A percentile compares a stretch with the other conserved stretches of the same genome.
Conservation (phyloP, 73 alveolate genomes). For the Tetrahymena elliotti region DNA sequence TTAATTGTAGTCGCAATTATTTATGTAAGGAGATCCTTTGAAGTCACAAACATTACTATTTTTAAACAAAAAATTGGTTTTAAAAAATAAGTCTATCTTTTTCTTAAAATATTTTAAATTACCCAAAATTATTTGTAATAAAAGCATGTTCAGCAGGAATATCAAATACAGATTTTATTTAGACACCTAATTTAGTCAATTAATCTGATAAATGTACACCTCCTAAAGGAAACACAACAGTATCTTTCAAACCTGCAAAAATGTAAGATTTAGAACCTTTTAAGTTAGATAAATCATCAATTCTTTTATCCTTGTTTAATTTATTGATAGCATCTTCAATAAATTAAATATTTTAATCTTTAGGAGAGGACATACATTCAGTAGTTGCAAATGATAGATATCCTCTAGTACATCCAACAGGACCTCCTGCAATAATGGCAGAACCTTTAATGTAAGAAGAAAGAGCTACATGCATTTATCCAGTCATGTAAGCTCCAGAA, state of each 20-base stretch:
- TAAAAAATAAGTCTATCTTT: background rate
- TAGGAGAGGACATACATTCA: conserved; percentile 10
- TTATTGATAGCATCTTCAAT: background rate
- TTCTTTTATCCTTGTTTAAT: background rate
- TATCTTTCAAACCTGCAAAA: conserved; percentile 36
- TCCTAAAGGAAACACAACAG: background rate
- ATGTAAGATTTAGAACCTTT: conserved; percentile 12
- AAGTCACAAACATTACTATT: conserved; percentile 16
- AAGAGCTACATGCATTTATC: conserved; percentile 46
- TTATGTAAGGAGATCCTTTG: conserved; percentile 34
- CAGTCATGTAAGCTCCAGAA: conserved; percentile 52
- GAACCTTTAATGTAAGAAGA: conserved; percentile 41
- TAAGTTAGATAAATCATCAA: background rate
- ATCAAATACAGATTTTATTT: background rate
- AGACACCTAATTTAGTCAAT: conserved; percentile 2
- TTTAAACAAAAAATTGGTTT: background rate
- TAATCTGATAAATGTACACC: background rate
- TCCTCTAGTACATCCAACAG: conserved; percentile 49
- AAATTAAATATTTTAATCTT: background rate
- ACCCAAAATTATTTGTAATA: conserved; percentile 33
- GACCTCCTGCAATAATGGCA: conserved; percentile 54
- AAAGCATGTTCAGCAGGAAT: conserved; percentile 41
- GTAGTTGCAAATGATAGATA: background rate
- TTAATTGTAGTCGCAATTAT: conserved; percentile 35
- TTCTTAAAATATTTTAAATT: background rate